phyloP scores from a whole-genome alignment of 2,329 filamentous ascomycete species.

The Cercospora berteroae region DNA sequence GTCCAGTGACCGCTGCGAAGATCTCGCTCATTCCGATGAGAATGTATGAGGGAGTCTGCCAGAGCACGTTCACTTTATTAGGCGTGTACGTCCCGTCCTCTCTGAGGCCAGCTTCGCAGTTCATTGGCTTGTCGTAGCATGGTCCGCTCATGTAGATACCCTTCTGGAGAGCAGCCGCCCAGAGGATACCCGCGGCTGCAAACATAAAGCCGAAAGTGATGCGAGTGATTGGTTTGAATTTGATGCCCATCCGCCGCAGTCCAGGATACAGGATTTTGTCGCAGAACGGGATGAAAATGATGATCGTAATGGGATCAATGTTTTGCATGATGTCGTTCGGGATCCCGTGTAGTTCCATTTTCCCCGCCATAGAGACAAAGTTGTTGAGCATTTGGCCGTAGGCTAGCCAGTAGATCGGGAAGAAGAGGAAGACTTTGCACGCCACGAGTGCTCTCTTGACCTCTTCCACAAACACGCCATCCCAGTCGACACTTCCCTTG shows the following conservation, averaged over 20 bases:
- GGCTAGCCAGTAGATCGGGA: slow-evolving; percentile 59
- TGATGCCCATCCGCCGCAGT: slow-evolving; percentile 35
- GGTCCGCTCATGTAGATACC: slow-evolving; percentile 56
- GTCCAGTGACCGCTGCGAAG: slow-evolving; percentile 45
- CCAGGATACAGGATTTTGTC: slow-evolving; percentile 45
- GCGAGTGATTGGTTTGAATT: slow-evolving; percentile 50
- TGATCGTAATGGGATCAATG: slow-evolving; percentile 43
- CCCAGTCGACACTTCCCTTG: slow-evolving; percentile 64
- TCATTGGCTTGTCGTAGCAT: slow-evolving; percentile 39
- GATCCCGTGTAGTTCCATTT: slow-evolving; percentile 46
- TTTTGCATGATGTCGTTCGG: slow-evolving; percentile 48
- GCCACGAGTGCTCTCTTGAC: slow-evolving; percentile 63
- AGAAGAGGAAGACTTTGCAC: slow-evolving; percentile 64
- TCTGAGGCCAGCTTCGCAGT: slow-evolving; percentile 37
- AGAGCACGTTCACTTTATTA: slow-evolving; percentile 43
- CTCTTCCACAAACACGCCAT: slow-evolving; percentile 76
- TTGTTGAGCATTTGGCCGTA: slow-evolving; percentile 52
- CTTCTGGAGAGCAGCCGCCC: slow-evolving; percentile 55
- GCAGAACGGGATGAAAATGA: slow-evolving; percentile 47
- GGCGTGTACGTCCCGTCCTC: slow-evolving; percentile 36
- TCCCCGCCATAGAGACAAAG: slow-evolving; percentile 44
- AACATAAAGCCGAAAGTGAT: slow-evolving; percentile 54
- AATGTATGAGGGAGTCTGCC: slow-evolving; percentile 40
- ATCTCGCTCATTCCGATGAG: slow-evolving; percentile 48
- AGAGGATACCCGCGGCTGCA: slow-evolving; percentile 52